Evolutionary conservation across 2,329 filamentous ascomycete species (phyloP).

Genomic region (Penicillium fuscoglaucum): DNA sequence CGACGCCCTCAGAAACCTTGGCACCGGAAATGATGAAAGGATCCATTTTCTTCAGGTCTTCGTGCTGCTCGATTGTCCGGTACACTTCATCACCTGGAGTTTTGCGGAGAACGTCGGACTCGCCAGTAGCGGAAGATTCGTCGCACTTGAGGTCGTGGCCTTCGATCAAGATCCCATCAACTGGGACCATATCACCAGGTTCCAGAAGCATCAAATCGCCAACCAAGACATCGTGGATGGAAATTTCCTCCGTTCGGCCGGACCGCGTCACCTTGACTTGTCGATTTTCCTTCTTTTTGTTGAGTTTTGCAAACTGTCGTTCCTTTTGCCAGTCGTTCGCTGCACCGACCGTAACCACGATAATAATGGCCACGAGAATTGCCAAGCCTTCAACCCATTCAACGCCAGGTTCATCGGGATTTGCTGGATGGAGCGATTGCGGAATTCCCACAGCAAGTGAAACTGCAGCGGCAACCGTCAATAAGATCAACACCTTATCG

Average conservation of each 20-base stretch:
- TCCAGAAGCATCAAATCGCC: slow-evolving; percentile 73
- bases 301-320: slow-evolving; percentile 75
- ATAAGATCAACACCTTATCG: slow-evolving; percentile 73
- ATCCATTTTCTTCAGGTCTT: slow-evolving; percentile 65
- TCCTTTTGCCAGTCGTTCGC: slow-evolving; percentile 82
- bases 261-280: slow-evolving; percentile 75
- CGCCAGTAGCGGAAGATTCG: slow-evolving; percentile 74
- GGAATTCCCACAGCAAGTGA: slow-evolving; percentile 74
- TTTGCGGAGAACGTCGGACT: slow-evolving; percentile 73
- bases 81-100: slow-evolving; percentile 64
- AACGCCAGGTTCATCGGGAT: slow-evolving; percentile 57
- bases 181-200: slow-evolving; percentile 70
- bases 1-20: slow-evolving; percentile 73
- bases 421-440: slow-evolving; percentile 61
- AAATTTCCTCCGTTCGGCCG: slow-evolving; percentile 67
- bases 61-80: slow-evolving; percentile 60
- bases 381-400: slow-evolving; percentile 83
- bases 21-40: slow-evolving; percentile 80
- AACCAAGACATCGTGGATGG: slow-evolving; percentile 69
- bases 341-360: slow-evolving; percentile 76
- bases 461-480: slow-evolving; percentile 70
- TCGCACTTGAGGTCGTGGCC: slow-evolving; percentile 68
- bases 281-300: slow-evolving; percentile 76
- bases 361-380: slow-evolving; percentile 72
- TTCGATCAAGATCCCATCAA: slow-evolving; percentile 69